A percentile compares a stretch with the other conserved stretches of the same genome.
Conservation (phyloP, 345 rosid genomes). For the Anastatica hierochuntica region DNA sequence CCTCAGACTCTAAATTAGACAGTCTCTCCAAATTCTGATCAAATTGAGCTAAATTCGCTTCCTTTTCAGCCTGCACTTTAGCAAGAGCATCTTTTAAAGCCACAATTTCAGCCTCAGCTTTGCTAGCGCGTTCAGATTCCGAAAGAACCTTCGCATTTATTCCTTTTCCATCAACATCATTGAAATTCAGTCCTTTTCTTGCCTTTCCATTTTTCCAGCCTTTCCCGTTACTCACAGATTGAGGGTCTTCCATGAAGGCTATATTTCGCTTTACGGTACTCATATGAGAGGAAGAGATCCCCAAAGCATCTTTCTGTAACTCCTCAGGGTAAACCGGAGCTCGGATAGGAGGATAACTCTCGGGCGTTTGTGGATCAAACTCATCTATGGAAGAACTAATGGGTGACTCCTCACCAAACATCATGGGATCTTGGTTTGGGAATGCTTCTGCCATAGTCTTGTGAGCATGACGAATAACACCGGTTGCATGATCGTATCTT, state of each 20-base stretch:
- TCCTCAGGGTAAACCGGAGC: conserved; percentile 49
- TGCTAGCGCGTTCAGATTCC: conserved; percentile 50
- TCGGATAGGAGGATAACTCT: conserved; percentile 36
- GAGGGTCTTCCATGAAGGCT: conserved; percentile 55
- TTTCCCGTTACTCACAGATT: conserved; percentile 36
- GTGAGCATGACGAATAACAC: conserved; percentile 87
- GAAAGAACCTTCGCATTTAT: conserved; percentile 34
- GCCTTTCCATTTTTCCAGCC: conserved; percentile 45
- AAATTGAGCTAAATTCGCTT: conserved; percentile 62
- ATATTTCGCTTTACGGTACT: conserved; percentile 46
- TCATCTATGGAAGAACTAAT: conserved; percentile 32
- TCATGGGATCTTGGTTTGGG: conserved; percentile 75
- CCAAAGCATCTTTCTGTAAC: conserved; percentile 50
- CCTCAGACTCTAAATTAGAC: conserved; percentile 59
- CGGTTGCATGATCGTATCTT: conserved; percentile 96
- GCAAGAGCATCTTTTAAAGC: conserved; percentile 67
- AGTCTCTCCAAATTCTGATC: conserved; percentile 63
- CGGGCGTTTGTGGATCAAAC: conserved; percentile 70
- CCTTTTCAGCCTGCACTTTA: conserved; percentile 84
- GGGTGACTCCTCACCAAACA: conserved; percentile 56
- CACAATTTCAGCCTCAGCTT: conserved; percentile 67
- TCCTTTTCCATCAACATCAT: conserved; percentile 42
- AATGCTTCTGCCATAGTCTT: conserved; percentile 86
- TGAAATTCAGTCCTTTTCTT: conserved; percentile 70
- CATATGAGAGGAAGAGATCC: conserved; percentile 36